Evolutionary conservation across 805 yeast genomes (phyloP).

Genomic region (Priceomyces carsonii): DNA sequence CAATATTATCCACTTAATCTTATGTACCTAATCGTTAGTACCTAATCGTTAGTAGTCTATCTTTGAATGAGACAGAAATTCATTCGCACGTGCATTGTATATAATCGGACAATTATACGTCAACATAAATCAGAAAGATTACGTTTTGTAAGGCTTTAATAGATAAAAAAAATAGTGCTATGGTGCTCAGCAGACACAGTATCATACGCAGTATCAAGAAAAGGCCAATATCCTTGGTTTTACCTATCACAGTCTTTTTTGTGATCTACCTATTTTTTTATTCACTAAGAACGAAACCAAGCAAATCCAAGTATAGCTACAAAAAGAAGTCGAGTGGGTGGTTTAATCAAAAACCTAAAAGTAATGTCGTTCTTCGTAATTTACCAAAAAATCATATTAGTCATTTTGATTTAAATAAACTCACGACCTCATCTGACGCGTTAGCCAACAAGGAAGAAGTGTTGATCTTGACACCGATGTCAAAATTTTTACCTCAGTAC

Average conservation of each 20-base stretch:
- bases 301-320: constrained; percentile 46
- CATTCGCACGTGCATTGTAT: no score
- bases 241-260: constrained; percentile 46
- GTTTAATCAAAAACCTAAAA: constrained; percentile 49
- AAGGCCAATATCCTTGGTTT: constrained; percentile 50
- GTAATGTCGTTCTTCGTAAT: constrained; percentile 57
- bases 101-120: no score
- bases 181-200: constrained; percentile 1
- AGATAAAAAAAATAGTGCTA: no score
- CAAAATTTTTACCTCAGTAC: constrained; percentile 79
- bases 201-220: constrained; percentile 59
- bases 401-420: constrained; percentile 80
- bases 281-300: constrained; percentile 17
- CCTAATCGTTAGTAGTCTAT: no score
- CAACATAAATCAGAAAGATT: no score
- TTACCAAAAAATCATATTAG: constrained; percentile 73
- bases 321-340: constrained; percentile 45
- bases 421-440: constrained; percentile 72
- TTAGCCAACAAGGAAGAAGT: constrained; percentile 78
- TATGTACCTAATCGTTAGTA: no score
- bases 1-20: no score
- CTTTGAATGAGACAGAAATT: no score
- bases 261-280: constrained; percentile 45
- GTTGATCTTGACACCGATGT: constrained; percentile 86
- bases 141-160: no score